phyloP scores from a whole-genome alignment of 306 rosid species.

The Dalbergia cochinchinensis region DNA sequence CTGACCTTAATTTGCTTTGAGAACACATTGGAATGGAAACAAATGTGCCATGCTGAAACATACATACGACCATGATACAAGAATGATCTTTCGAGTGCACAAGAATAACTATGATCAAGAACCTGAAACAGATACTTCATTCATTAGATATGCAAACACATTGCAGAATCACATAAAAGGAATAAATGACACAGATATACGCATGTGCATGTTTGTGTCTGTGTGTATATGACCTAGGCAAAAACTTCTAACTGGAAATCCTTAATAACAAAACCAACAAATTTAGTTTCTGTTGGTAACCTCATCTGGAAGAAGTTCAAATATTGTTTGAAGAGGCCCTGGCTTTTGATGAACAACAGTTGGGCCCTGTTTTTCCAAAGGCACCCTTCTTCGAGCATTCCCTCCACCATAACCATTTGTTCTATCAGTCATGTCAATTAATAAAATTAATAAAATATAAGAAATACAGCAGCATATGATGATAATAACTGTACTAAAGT shows the following conservation, averaged over 20 bases:
- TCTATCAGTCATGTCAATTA: conserved; percentile 52
- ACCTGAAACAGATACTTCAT: conserved; percentile 66
- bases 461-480: conserved; percentile 29
- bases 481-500: conserved; percentile 39
- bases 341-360: conserved; percentile 97
- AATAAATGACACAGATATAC: conserved; percentile 16
- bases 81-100: conserved; percentile 99
- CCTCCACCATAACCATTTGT: conserved; percentile 79
- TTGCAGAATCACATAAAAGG: conserved; percentile 10
- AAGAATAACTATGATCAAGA: conserved; percentile 92
- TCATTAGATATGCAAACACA: conserved; percentile 49
- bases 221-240: neutral
- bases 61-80: conserved; percentile 99
- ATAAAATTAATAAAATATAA: conserved; percentile 36
- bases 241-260: conserved; percentile 19
- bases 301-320: conserved; percentile 85
- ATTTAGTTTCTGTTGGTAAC: conserved; percentile 56
- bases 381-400: conserved; percentile 73
- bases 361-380: conserved; percentile 77
- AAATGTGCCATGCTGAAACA: conserved; percentile 92
- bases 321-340: conserved; percentile 95
- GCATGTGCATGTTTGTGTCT: conserved; percentile 5
- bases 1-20: conserved; percentile 99
- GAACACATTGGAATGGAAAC: conserved; percentile 97
- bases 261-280: conserved; percentile 28